Evolutionary conservation across 2,329 filamentous ascomycete genomes (phyloP).

Genomic region (Xylariaceae sp.): DNA sequence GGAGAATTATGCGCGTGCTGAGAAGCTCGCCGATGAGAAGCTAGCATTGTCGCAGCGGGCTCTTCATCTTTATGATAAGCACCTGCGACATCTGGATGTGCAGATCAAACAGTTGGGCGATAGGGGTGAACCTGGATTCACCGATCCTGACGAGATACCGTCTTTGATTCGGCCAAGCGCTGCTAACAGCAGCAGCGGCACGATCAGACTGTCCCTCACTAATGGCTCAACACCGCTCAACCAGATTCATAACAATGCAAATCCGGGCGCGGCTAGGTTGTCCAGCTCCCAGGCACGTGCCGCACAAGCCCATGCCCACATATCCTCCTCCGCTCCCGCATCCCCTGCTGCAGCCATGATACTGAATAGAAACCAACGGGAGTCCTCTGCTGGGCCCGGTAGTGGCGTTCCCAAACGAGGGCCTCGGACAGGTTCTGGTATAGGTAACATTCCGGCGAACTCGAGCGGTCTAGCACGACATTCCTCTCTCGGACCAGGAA

Average conservation of each 20-base stretch:
- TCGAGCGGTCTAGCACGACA: conserved; percentile 58
- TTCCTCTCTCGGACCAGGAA: conserved; percentile 58
- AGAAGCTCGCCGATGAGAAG: conserved; percentile 71
- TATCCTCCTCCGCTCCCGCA: conserved; percentile 53
- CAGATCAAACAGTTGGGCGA: conserved; percentile 60
- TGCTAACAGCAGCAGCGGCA: conserved; percentile 47
- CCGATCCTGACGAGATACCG: conserved; percentile 57
- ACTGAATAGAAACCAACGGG: conserved; percentile 50
- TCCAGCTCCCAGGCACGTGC: conserved; percentile 45
- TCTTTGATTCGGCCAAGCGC: conserved; percentile 56
- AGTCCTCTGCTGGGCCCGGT: conserved; percentile 54
- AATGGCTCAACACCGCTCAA: conserved; percentile 35
- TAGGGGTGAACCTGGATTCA: conserved; percentile 56
- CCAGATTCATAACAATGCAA: conserved; percentile 37
- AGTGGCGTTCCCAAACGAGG: conserved; percentile 46
- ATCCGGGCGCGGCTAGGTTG: conserved; percentile 39
- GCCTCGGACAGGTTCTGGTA: conserved; percentile 43
- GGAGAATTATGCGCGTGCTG: conserved; percentile 63
- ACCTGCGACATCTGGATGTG: conserved; percentile 56
- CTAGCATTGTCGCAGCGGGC: conserved; percentile 62
- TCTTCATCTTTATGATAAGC: conserved; percentile 55
- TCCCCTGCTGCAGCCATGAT: conserved; percentile 58
- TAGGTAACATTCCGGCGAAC: conserved; percentile 44
- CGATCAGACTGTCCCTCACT: conserved; percentile 34
- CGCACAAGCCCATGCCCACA: conserved; percentile 44